phyloP scores from a whole-genome alignment of 495 filamentous ascomycete genomes.

The Penicillium subrubescens region DNA sequence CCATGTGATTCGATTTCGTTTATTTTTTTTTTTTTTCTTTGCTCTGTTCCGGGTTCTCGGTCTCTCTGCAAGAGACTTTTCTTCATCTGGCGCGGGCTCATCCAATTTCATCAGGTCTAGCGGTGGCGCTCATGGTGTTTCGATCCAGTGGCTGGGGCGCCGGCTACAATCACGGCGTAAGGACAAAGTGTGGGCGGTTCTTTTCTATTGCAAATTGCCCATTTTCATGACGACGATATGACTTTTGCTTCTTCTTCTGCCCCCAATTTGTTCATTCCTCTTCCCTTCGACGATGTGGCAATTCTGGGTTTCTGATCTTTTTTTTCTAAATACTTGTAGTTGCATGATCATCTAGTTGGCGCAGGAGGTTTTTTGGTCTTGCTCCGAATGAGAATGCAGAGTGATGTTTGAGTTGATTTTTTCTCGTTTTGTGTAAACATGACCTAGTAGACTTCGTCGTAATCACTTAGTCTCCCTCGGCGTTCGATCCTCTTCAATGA shows the following conservation, averaged over 20 bases:
- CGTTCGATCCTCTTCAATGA: no score
- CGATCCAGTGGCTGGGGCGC: conserved; percentile 25
- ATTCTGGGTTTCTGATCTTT: not conserved
- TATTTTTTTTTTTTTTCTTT: not conserved
- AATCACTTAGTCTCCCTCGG: no score
- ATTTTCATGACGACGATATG: not conserved
- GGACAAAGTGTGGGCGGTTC: not conserved
- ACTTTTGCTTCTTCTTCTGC: not conserved
- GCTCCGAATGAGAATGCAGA: not conserved
- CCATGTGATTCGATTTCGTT: not conserved
- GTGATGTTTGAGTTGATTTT: not conserved
- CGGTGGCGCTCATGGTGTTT: conserved; percentile 46
- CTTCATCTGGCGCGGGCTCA: conserved; percentile 15
- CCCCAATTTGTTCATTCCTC: not conserved
- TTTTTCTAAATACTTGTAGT: not conserved
- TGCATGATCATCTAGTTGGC: not conserved
- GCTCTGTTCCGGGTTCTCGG: not conserved
- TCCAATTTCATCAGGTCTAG: conserved; percentile 26
- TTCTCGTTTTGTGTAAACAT: no score
- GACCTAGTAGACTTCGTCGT: no score
- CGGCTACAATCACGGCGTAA: not conserved
- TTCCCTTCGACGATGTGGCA: not conserved
- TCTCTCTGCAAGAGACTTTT: not conserved
- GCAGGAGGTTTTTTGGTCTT: not conserved
- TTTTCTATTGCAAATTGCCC: not conserved